These are phyloP conservation scores for Sporothrix humicola DNA, from an alignment of 2,329 filamentous ascomycete genomes.

Conservation along the genomic window DNA sequence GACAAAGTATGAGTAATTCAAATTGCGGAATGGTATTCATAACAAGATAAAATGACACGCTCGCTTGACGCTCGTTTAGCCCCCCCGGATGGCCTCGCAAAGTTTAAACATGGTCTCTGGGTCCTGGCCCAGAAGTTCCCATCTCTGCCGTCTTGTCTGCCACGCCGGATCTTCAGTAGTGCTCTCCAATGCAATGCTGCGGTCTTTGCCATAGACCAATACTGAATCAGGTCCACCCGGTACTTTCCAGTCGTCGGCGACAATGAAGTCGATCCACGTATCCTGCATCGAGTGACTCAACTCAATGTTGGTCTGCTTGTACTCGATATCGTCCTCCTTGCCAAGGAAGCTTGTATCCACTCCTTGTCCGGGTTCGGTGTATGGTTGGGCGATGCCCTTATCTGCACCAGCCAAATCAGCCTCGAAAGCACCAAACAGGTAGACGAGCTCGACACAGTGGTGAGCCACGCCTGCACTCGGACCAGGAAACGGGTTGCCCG, in stretches of 20 bases:
- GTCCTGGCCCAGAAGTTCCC: slow-evolving; percentile 11
- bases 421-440: slow-evolving; percentile 30
- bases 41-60: background rate
- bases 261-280: slow-evolving; percentile 17
- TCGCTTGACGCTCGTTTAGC: background rate
- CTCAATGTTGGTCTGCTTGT: slow-evolving; percentile 28
- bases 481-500: slow-evolving; percentile 32
- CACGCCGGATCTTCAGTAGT: background rate
- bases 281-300: slow-evolving; percentile 28
- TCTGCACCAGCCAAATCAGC: slow-evolving; percentile 26
- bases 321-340: background rate
- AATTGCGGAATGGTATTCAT: background rate
- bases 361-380: slow-evolving; percentile 3
- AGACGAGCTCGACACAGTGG: slow-evolving; percentile 34
- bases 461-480: slow-evolving; percentile 27
- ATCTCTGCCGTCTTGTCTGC: slow-evolving; percentile 1
- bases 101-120: slow-evolving; percentile 10
- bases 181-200: background rate
- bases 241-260: slow-evolving; percentile 23
- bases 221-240: slow-evolving; percentile 6
- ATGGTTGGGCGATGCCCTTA: slow-evolving; percentile 38
- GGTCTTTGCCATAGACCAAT: slow-evolving; percentile 5
- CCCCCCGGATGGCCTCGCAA: background rate
- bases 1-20: background rate
- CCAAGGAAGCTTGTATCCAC: background rate